Base-by-base conservation (phyloP, 2,329 filamentous ascomycete species). In the Colletotrichum chrysophilum region DNA sequence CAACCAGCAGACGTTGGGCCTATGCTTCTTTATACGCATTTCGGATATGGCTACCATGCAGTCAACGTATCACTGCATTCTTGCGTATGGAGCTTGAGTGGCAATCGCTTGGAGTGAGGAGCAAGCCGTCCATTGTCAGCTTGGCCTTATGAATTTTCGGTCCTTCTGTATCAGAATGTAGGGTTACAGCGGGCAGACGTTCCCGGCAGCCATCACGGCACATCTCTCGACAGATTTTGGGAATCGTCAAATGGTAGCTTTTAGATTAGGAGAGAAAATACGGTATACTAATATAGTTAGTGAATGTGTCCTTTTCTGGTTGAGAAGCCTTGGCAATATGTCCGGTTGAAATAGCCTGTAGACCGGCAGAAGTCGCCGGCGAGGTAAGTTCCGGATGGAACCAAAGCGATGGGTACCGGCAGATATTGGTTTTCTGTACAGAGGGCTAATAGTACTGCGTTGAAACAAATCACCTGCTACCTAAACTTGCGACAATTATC, bases 351-450 rank as follows among this genome's bases (percentile, higher is more conserved):
- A 70, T 70, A 74, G 67, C 43, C 71, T 67, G 26, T 43, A n/a
- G 18, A 16, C 43, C 71, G 71, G 71, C 43, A 74, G 60, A 74
- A 70, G 66, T 70, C 48, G 8, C 38, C 70, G 70, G 64, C 65
- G n/a, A 67, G 10, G n/a, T 9, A 26, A 32, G 32, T 21, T 71
- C 70, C 71, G 66, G n/a, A 52, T n/a, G 9, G 56, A n/a, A 62
- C 24, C 58, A 43, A 64, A 38, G 24, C 24, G 32, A 30, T 21
- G 24, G 30, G 24, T 9, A 38, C 21, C 36, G 9, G 38, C 18
- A 6, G 18, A 52, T 32, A 30, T 67, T 26, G 36, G 43, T 7
- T 52, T 18, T 24, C n/a, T 21, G 43, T 21, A 7, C 7, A 21
- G n/a, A 2, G 7, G 10, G 14, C 3, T 26, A 14, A 18, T 43